Evolutionary conservation across 73 alveolate species (phyloP), one percentile per base, ranked within the genome.

Genomic region (Symbiodinium pilosum): DNA sequence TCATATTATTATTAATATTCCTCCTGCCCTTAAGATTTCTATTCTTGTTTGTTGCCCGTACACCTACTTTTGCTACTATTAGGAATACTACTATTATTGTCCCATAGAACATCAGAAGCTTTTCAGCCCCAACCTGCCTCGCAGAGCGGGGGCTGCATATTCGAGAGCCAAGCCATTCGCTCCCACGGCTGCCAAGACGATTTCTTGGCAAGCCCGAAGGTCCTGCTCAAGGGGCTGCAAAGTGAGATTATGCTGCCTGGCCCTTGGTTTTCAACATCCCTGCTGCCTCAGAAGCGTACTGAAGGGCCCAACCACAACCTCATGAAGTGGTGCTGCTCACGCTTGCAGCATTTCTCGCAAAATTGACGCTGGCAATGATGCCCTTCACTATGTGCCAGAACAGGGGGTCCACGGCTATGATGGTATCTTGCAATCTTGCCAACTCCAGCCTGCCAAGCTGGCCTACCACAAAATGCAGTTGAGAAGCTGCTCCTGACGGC

Each of bases 281-380:
- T 30, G 30, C 9, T 30, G 41, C 85, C 97, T 91, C 89, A 6
- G 97, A 91, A 6, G 97, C 97, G 42, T n/a, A 91, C 89, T 91
- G 97, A 52, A 91, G 21, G 3, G 97, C 97, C 97, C 97, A 91
- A 32, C 97, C 97, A 6, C 97, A 88, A 34, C 95, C 95, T 89
- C 26, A 43, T 30, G 21, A 20, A 7, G 38, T 54, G 20, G 73
- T 54, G 73, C 73, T 54, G 73, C 0, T 11, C 32, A 20, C 75
- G 28, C 75, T 16, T 56, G 93, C n/a, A n/a, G n/a, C n/a, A n/a
- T n/a, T n/a, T n/a, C n/a, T n/a, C n/a, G n/a, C n/a, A n/a, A n/a
- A n/a, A n/a, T n/a, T n/a, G n/a, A n/a, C n/a, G n/a, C n/a, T n/a
- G n/a, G n/a, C n/a, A n/a, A n/a, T n/a, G n/a, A n/a, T n/a, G n/a